A percentile compares a stretch with the other conserved stretches of the same genome.
phyloP scores from a whole-genome alignment of 2,329 filamentous ascomycete genomes.

The Monosporascus sp. region DNA sequence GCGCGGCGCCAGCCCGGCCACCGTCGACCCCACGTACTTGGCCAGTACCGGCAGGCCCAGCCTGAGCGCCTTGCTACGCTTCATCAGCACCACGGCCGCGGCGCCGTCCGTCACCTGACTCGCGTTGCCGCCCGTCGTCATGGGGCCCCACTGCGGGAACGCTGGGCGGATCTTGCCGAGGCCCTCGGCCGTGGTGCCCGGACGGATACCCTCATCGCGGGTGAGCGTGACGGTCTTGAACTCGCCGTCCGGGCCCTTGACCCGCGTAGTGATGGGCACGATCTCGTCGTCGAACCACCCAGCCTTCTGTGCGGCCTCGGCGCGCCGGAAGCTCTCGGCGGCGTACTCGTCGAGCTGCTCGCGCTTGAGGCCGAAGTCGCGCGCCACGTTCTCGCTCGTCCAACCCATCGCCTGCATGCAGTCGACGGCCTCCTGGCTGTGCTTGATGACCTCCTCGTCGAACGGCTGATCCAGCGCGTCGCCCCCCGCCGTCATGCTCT shows the following conservation, averaged over 20 bases:
- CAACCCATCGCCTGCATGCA: conserved; percentile 97
- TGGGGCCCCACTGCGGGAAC: conserved; percentile 83
- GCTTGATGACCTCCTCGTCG: conserved; percentile 65
- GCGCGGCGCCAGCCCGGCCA: conserved; percentile 82
- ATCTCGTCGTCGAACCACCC: conserved; percentile 95
- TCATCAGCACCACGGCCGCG: conserved; percentile 87
- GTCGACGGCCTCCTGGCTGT: conserved; percentile 73
- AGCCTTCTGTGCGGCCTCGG: conserved; percentile 84
- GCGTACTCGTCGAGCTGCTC: conserved; percentile 81
- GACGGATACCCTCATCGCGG: conserved; percentile 84
- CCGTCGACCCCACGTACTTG: conserved; percentile 90
- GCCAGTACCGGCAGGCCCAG: conserved; percentile 87
- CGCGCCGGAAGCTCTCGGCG: conserved; percentile 79
- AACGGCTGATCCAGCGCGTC: conserved; percentile 69
- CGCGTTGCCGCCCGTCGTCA: conserved; percentile 87
- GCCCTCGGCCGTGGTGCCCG: conserved; percentile 79
- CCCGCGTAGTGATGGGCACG: conserved; percentile 72
- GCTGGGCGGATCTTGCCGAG: conserved; percentile 82
- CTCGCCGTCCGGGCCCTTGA: conserved; percentile 81
- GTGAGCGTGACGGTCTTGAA: conserved; percentile 72
- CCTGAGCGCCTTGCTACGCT: conserved; percentile 80
- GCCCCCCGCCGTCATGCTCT: conserved; percentile 75
- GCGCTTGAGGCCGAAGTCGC: conserved; percentile 80
- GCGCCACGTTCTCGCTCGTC: conserved; percentile 92
- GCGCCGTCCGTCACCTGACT: conserved; percentile 93